Base-by-base conservation (phyloP, 1,139 yeast genomes). In the Geotrichum carabidarum region DNA sequence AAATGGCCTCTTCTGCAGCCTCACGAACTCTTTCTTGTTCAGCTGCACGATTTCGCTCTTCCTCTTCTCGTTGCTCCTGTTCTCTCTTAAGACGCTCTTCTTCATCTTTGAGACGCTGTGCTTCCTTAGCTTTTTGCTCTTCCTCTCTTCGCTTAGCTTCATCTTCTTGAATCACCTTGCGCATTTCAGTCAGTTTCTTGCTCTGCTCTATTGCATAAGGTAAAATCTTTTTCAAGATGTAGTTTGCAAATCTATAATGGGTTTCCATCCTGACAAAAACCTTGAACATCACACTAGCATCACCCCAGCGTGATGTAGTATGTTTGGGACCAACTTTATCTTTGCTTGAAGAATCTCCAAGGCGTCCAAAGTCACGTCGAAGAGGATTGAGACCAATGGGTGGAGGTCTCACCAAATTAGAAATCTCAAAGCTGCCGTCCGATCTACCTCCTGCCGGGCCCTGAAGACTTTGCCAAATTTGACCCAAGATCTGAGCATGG, bases 281-380 rank as follows among this genome's bases (percentile, higher is more conserved):
- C 60, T 76, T 77, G 60, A 80, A 79, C 69, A 80, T 71, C 40
- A 75, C 72, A 51, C 78, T 71, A 8, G 80, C 74, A 50, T 86
- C 89, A 43, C 71, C 71, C 95, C 95, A 89, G 61, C 96, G 76
- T 55, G 84, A 85, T 11, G 71, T 64, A 0, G 91, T 82, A 0
- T 88, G 78, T 59, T 79, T 79, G 45, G 86, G 72, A 11, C 58
- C 60, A 12, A 48, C 44, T 31, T 40, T 35, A 15, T 44, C 38
- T 44, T 46, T 53, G 5, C 57, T 56, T 14, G 53, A 51, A 37
- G 57, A 61, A 18, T 59, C 63, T 9, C 58, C 64, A 9, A 44
- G 15, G 12, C 44, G 12, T 1, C 51, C 47, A 38, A 45, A 14
- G 8, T 45, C 49, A 9, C 49, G 49, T 5, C 49, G 41, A 8